phyloP scores from a whole-genome alignment of 768 basidiomycete genomes.

The Collybia sp. region DNA sequence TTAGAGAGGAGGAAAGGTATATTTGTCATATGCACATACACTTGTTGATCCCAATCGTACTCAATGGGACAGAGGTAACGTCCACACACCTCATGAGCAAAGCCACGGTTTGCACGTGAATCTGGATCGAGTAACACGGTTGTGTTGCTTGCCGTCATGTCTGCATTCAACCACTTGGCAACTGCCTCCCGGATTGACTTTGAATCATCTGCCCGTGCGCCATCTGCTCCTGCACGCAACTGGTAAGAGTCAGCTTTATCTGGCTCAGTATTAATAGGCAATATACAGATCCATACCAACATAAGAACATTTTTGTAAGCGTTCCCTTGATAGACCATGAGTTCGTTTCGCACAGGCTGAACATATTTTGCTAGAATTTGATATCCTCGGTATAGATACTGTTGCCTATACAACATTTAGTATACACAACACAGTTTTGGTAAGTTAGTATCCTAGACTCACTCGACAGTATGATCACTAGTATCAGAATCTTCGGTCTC shows the following conservation, averaged over 20 bases:
- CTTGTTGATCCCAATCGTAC: slow-evolving; percentile 11
- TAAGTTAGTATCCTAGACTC: too few relatives aligned
- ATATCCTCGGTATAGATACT: too few relatives aligned
- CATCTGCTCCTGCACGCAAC: not conserved
- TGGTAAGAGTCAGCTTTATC: not conserved
- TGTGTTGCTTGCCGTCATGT: not conserved
- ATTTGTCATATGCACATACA: slow-evolving; percentile 4
- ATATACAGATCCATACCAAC: too few relatives aligned
- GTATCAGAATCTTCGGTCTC: too few relatives aligned
- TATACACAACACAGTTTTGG: too few relatives aligned
- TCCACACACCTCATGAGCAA: slow-evolving; percentile 11
- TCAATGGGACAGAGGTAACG: slow-evolving; percentile 12
- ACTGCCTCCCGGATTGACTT: slow-evolving; percentile 3
- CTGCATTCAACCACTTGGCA: slow-evolving; percentile 3
- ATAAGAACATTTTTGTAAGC: too few relatives aligned
- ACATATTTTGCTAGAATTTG: too few relatives aligned
- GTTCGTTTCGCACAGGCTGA: too few relatives aligned
- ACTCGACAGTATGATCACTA: too few relatives aligned
- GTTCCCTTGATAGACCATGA: too few relatives aligned
- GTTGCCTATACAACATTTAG: too few relatives aligned
- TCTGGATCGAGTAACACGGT: not conserved
- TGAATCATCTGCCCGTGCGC: slow-evolving; percentile 8
- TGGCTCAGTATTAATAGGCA: too few relatives aligned
- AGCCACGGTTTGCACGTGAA: slow-evolving; percentile 9
- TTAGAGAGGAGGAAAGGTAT: not conserved